Evolutionary conservation across 768 basidiomycete species (phyloP).

Genomic region (Russula olivacea): DNA sequence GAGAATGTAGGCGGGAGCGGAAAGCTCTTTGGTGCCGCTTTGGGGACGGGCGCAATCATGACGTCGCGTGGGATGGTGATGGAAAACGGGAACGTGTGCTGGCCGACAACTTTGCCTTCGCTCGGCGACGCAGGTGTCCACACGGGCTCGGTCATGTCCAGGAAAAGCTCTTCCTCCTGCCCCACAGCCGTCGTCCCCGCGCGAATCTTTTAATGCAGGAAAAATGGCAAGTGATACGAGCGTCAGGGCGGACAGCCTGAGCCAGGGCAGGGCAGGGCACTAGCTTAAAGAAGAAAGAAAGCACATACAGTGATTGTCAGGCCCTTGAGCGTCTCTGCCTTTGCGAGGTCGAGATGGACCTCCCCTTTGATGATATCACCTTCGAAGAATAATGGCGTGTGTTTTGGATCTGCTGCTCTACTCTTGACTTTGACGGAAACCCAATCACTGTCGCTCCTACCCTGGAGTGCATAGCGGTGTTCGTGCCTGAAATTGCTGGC

Average conservation of each 20-base stretch:
- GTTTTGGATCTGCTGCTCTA: constrained; percentile 16
- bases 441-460: constrained; percentile 7
- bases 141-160: constrained; percentile 8
- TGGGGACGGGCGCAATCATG: not conserved
- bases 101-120: constrained; percentile 7
- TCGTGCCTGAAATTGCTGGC: not conserved
- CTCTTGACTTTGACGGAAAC: constrained; percentile 14
- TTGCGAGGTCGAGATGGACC: constrained; percentile 12
- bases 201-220: not conserved
- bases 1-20: constrained; percentile 20
- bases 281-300: not conserved
- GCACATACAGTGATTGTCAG: constrained; percentile 10
- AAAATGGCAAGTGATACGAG: not conserved
- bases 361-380: constrained; percentile 18
- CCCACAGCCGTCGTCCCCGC: constrained; percentile 15
- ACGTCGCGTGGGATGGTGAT: constrained; percentile 13
- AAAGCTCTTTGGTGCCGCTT: not conserved
- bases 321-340: constrained; percentile 18
- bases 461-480: constrained; percentile 9
- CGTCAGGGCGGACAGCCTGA: too few species aligned
- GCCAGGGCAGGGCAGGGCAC: too few species aligned
- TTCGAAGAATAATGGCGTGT: constrained; percentile 13
- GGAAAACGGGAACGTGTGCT: constrained; percentile 13
- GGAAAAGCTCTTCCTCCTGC: constrained; percentile 18
- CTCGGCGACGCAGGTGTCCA: constrained; percentile 15